Percentiles rank a stretch among this genome's conserved stretches.
Evolutionary conservation across 176 grass and related monocot species (phyloP).

Genomic region (Oryza meridionalis): DNA sequence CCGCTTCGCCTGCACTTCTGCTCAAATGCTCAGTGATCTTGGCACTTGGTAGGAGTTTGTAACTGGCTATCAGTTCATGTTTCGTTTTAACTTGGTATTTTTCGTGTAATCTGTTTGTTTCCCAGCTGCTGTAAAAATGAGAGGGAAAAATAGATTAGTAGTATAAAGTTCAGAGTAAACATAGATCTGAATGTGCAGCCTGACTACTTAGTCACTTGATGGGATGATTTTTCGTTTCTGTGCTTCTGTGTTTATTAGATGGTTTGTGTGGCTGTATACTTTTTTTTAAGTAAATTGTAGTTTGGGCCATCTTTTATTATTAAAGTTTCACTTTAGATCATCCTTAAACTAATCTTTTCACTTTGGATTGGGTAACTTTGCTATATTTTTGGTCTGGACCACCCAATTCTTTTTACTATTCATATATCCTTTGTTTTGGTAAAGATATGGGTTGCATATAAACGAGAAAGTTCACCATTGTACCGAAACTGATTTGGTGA

Average conservation of each 20-base stretch:
- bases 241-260: background rate
- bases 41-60: background rate
- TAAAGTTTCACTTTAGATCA: too few species aligned
- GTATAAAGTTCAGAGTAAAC: background rate
- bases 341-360: too few species aligned
- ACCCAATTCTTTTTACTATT: too few species aligned
- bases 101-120: background rate
- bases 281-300: too few species aligned
- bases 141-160: background rate
- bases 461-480: too few species aligned
- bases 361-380: too few species aligned
- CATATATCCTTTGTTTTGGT: too few species aligned
- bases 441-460: too few species aligned
- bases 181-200: background rate
- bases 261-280: background rate
- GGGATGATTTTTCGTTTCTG: background rate
- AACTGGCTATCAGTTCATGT: background rate
- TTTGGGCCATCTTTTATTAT: too few species aligned
- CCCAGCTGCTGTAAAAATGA: slow-evolving; percentile 16
- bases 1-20: background rate
- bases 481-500: too few species aligned
- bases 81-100: slow-evolving; percentile 2
- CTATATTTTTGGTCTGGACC: too few species aligned
- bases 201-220: background rate
- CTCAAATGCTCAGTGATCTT: background rate